Evolutionary conservation across 441 rosid species (phyloP).

Genomic region (Gossypium davidsonii): DNA sequence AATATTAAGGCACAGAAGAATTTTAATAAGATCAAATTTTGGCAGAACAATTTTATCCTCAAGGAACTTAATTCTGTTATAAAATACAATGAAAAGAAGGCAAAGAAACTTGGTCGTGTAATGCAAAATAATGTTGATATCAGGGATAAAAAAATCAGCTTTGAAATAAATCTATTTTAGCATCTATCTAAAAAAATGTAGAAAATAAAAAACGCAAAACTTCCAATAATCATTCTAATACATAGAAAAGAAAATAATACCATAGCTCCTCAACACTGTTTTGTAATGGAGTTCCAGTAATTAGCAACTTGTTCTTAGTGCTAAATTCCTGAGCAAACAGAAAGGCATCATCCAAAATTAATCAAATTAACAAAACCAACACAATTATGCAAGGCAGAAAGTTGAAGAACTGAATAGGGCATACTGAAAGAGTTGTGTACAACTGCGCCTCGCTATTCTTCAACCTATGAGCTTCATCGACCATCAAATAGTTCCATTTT

Average conservation of each 20-base stretch:
- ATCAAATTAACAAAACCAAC: slow-evolving; percentile 11
- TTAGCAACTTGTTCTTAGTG: slow-evolving; percentile 95
- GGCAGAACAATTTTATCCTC: not conserved
- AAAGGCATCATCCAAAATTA: slow-evolving; percentile 13
- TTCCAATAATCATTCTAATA: slow-evolving; percentile 9
- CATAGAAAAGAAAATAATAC: slow-evolving; percentile 33
- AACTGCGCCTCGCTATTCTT: slow-evolving; percentile 99
- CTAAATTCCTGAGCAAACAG: slow-evolving; percentile 74
- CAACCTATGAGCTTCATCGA: slow-evolving; percentile 99
- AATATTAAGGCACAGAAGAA: not conserved
- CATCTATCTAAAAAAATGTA: not conserved
- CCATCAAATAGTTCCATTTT: slow-evolving; percentile 96
- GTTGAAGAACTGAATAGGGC: slow-evolving; percentile 12
- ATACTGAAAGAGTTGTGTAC: slow-evolving; percentile 88
- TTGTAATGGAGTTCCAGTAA: slow-evolving; percentile 98
- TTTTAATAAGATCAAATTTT: not conserved
- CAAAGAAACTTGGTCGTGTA: not conserved
- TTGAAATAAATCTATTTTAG: not conserved
- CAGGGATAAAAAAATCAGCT: not conserved
- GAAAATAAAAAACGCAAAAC: not conserved
- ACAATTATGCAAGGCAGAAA: not conserved
- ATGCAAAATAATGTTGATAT: not conserved
- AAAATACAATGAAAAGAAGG: not conserved
- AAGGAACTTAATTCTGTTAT: not conserved
- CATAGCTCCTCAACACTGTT: slow-evolving; percentile 99